Conservation (phyloP, 768 basidiomycete species). For the Tricholoma sp. region DNA sequence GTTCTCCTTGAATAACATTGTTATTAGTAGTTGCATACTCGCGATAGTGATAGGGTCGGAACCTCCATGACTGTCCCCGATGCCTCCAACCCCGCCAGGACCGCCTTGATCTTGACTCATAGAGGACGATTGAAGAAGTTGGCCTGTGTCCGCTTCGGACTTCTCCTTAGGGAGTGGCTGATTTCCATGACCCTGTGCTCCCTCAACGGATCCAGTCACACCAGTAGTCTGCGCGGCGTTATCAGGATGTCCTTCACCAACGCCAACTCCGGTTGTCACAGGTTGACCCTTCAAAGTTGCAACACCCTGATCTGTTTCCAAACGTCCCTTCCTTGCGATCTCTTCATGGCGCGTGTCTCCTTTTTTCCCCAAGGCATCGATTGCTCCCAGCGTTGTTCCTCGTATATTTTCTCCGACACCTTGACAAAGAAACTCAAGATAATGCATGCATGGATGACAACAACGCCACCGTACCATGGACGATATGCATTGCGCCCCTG, state of each 20-base stretch:
- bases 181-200: not conserved
- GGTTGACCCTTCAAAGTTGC: conserved; percentile 17
- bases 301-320: conserved; percentile 37
- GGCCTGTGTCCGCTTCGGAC: too few relatives aligned
- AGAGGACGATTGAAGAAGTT: not conserved
- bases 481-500: not conserved
- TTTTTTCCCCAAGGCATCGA: conserved; percentile 29
- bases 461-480: not conserved
- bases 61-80: not conserved
- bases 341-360: conserved; percentile 28
- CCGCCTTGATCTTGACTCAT: not conserved
- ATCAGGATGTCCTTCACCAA: not conserved
- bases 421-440: conserved; percentile 10
- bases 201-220: not conserved
- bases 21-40: conserved; percentile 2
- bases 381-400: conserved; percentile 35
- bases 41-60: not conserved
- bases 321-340: conserved; percentile 30
- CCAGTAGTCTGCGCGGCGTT: too few relatives aligned
- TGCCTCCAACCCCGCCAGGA: not conserved
- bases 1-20: not conserved
- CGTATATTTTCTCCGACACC: conserved; percentile 42
- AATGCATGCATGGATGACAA: not conserved
- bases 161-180: not conserved
- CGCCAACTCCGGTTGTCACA: not conserved